A percentile compares a stretch with the other conserved stretches of the same genome.
Evolutionary conservation across 2,329 filamentous ascomycete genomes (phyloP).

Genomic region (Fusarium udum): DNA sequence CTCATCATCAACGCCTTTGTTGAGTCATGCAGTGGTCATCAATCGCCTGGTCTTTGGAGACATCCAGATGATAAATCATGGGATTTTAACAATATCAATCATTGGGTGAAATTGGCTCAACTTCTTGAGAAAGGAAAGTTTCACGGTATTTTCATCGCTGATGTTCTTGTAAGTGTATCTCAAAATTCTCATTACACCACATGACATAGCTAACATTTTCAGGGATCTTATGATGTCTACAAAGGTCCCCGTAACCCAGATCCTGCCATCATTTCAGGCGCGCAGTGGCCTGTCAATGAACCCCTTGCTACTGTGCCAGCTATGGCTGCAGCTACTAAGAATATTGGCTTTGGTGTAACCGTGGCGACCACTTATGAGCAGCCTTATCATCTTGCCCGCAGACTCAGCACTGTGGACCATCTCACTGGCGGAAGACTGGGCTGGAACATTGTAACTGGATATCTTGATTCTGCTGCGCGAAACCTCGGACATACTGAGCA

Average conservation of each 20-base stretch:
- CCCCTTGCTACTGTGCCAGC: constrained; percentile 71
- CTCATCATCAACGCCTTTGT: constrained; percentile 57
- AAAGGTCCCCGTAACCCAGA: constrained; percentile 62
- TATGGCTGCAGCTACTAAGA: constrained; percentile 76
- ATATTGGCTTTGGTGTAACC: constrained; percentile 75
- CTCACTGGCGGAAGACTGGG: constrained; percentile 67
- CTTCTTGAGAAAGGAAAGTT: constrained; percentile 70
- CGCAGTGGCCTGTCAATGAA: constrained; percentile 78
- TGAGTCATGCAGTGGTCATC: constrained; percentile 56
- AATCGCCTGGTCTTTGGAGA: constrained; percentile 62
- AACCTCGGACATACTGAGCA: constrained; percentile 71
- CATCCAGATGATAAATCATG: constrained; percentile 72
- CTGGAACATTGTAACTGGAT: constrained; percentile 71
- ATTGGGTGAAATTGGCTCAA: constrained; percentile 70
- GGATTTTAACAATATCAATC: constrained; percentile 68
- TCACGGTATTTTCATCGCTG: constrained; percentile 73
- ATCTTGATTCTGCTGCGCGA: constrained; percentile 74
- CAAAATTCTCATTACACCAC: accelerated
- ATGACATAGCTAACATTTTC: not conserved
- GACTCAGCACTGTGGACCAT: constrained; percentile 74
- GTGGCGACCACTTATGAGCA: constrained; percentile 76
- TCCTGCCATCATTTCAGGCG: constrained; percentile 69
- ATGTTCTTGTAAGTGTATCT: constrained; percentile 65
- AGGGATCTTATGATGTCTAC: constrained; percentile 76
- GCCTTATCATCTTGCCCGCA: constrained; percentile 73